A percentile compares a stretch with the other conserved stretches of the same genome.
Evolutionary conservation across 257 asterid species (phyloP).

Genomic region (Scutellaria galericulata): DNA sequence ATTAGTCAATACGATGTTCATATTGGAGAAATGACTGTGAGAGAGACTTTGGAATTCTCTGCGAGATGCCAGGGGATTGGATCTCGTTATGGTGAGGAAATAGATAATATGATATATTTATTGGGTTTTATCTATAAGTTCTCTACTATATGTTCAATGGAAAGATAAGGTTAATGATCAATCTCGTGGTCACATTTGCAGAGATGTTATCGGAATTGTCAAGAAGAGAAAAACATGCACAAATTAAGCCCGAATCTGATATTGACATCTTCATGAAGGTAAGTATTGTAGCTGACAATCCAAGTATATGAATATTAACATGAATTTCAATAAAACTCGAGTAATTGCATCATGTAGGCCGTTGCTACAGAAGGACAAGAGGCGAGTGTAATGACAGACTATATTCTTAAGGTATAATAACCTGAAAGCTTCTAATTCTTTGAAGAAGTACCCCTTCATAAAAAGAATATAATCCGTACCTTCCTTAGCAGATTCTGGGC

Average conservation of each 20-base stretch:
- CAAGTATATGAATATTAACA: background rate
- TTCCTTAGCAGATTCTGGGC: constrained; percentile 49
- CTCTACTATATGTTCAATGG: background rate
- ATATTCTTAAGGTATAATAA: constrained; percentile 51
- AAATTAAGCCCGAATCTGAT: constrained; percentile 61
- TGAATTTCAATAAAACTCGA: no score
- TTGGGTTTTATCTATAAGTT: background rate
- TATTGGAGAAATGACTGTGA: constrained; percentile 53
- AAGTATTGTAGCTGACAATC: background rate
- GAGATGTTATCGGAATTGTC: constrained; percentile 53
- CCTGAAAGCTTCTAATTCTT: constrained; percentile 1
- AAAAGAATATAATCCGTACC: background rate
- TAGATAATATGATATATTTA: background rate
- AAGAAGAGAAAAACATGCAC: constrained; percentile 50
- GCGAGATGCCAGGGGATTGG: constrained; percentile 54
- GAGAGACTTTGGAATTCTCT: constrained; percentile 52
- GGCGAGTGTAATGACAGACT: constrained; percentile 48
- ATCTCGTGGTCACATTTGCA: constrained; percentile 31
- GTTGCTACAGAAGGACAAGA: constrained; percentile 50
- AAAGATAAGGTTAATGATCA: background rate
- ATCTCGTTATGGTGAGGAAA: constrained; percentile 42
- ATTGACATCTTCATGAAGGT: constrained; percentile 61
- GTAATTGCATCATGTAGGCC: constrained; percentile 40
- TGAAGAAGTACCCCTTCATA: background rate
- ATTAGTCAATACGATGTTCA: constrained; percentile 56